A percentile compares a stretch with the other conserved stretches of the same genome.
These are phyloP conservation scores for Punica granatum DNA, from an alignment of 345 rosid species.

Conservation along the genomic window DNA sequence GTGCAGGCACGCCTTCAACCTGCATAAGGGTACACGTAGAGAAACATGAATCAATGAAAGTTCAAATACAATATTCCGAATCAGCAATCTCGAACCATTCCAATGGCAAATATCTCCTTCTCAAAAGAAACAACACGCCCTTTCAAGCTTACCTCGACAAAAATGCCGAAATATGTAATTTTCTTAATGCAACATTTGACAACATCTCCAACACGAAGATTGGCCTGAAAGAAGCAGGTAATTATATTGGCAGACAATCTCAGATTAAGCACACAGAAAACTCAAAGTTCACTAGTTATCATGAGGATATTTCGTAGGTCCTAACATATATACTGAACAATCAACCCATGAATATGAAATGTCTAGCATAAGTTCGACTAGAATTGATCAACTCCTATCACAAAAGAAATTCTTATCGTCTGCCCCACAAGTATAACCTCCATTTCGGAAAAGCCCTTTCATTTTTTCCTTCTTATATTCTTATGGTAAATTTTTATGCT, in stretches of 20 bases:
- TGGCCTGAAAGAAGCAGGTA: constrained; percentile 45
- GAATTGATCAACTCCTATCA: background rate
- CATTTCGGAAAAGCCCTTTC: background rate
- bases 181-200: constrained; percentile 82
- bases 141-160: constrained; percentile 62
- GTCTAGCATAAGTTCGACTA: background rate
- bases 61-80: background rate
- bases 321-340: background rate
- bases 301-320: background rate
- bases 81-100: background rate
- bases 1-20: constrained; percentile 86
- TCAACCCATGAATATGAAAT: background rate
- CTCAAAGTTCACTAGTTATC: background rate
- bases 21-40: constrained; percentile 7
- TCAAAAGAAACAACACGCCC: background rate
- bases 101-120: background rate
- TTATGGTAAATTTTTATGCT: background rate
- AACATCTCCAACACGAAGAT: constrained; percentile 83
- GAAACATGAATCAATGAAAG: background rate
- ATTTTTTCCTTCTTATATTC: background rate
- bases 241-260: background rate
- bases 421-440: background rate
- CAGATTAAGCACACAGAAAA: background rate
- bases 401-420: background rate
- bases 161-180: constrained; percentile 85